A percentile compares a stretch with the other conserved stretches of the same genome.
Conservation (phyloP, 768 basidiomycete species). For the Pleurotus djamor region DNA sequence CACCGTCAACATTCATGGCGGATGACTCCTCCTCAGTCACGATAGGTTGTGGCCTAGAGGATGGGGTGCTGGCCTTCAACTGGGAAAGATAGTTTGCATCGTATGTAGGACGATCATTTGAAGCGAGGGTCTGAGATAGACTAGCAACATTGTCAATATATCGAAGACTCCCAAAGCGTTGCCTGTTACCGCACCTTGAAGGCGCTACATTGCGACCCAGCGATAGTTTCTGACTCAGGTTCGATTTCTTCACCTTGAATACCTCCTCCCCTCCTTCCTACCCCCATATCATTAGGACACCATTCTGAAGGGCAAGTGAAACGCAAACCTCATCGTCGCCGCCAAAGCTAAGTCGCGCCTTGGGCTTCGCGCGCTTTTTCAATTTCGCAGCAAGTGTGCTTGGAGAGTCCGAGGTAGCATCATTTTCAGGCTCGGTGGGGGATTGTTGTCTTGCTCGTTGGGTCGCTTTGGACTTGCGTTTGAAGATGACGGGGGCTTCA, state of each 20-base stretch:
- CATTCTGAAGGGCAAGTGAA: constrained; percentile 10
- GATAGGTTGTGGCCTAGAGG: constrained; percentile 41
- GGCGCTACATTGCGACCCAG: constrained; percentile 56
- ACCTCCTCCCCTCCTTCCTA: constrained; percentile 61
- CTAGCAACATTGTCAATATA: not conserved
- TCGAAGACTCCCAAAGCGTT: not conserved
- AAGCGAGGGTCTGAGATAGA: constrained; percentile 19
- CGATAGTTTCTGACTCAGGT: constrained; percentile 62
- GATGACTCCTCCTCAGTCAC: constrained; percentile 35
- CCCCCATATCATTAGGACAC: constrained; percentile 23
- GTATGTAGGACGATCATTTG: constrained; percentile 58
- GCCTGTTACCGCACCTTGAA: constrained; percentile 5
- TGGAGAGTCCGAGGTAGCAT: constrained; percentile 45
- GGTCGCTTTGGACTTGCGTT: constrained; percentile 42
- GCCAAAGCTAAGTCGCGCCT: constrained; percentile 78
- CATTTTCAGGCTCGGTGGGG: constrained; percentile 28
- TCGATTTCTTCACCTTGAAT: constrained; percentile 83
- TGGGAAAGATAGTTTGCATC: constrained; percentile 72
- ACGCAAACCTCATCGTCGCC: constrained; percentile 59
- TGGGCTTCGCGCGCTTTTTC: constrained; percentile 69
- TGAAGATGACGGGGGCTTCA: constrained; percentile 48
- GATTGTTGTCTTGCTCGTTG: constrained; percentile 38
- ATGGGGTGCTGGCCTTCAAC: constrained; percentile 75
- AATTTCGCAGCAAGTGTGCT: constrained; percentile 61
- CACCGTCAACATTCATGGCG: constrained; percentile 38